Conservation (phyloP, 257 asterid species). For the Knoxia roxburghii region DNA sequence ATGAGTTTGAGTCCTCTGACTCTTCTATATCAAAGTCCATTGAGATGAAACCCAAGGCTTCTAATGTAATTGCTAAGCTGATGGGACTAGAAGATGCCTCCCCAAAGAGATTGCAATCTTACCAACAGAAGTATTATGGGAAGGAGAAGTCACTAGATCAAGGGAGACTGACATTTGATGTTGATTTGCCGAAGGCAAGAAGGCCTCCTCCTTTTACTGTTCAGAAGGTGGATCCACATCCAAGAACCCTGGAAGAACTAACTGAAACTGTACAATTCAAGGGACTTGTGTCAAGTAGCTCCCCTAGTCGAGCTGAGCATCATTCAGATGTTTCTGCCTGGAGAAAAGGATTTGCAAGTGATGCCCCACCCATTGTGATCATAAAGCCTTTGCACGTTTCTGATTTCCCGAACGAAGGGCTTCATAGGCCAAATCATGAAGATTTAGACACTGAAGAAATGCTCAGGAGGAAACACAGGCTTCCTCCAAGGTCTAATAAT, state of each 20-base stretch:
- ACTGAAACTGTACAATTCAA: conserved; percentile 50
- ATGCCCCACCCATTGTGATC: conserved; percentile 50
- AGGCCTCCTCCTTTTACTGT: conserved; percentile 26
- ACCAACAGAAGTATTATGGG: conserved; percentile 15
- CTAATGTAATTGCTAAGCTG: conserved; percentile 65
- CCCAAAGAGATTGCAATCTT: conserved; percentile 12
- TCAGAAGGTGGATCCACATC: conserved; percentile 35
- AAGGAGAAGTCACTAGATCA: conserved; percentile 22
- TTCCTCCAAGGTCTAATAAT: conserved; percentile 19
- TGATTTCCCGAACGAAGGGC: conserved; percentile 8
- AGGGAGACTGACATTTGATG: conserved; percentile 34
- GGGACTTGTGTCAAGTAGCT: conserved; percentile 42
- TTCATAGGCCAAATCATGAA: conserved; percentile 14
- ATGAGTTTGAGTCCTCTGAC: conserved; percentile 32
- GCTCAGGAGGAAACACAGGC: conserved; percentile 22
- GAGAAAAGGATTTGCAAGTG: conserved; percentile 20
- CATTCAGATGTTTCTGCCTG: conserved; percentile 20
- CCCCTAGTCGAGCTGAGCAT: conserved; percentile 20
- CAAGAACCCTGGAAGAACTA: conserved; percentile 42
- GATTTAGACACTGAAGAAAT: conserved; percentile 21
- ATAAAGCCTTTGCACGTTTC: conserved; percentile 44
- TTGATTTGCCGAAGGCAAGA: conserved; percentile 53
- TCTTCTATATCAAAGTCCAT: conserved; percentile 28
- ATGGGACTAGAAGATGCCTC: conserved; percentile 68
- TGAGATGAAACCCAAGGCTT: conserved; percentile 36